Evolutionary conservation across 2,329 filamentous ascomycete genomes (phyloP), one percentile per base, ranked within the genome.

Genomic region (Alternaria conjuncta): DNA sequence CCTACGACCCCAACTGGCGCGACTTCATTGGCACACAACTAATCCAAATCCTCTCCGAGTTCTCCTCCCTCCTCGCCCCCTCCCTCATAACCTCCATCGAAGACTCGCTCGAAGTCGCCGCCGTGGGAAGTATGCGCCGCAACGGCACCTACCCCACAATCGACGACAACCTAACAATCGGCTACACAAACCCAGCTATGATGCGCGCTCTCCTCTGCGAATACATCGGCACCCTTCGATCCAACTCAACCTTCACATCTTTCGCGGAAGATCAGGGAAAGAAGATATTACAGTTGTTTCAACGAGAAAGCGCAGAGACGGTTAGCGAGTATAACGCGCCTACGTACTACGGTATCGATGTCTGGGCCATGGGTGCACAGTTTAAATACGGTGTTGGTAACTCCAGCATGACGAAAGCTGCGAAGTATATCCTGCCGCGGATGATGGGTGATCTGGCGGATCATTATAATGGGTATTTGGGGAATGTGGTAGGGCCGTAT

Each of bases 271-370:
- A 53, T 9, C 49, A 53, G n/a, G 28, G 49, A 7, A 53, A 20
- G 1, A 74, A 0, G 67, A 72, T 12, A 55, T 69, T 26, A 18
- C 47, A 65, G 15, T 63, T 75, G 1, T 75, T 75, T 46, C 69
- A 70, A 46, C 69, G 63, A 5, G 72, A 73, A 18, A 77, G 76
- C 9, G 73, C 75, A 2, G 71, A 80, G 53, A 75, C 68, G 75
- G 67, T 82, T 1, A 76, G 73, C 15, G 81, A 82, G 63, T 82
- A 82, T 65, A 82, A 82, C 36, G 75, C 78, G 4, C 80, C 81
- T 3, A 82, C 78, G 2, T 82, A 82, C 68, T 82, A 82, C 47
- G 81, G 81, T 36, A 79, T 82, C 65, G 80, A 82, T 60, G 67
- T 78, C 32, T 82, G 78, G 76, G 81, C 79, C 0, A 73, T 84